Evolutionary conservation across 2,329 filamentous ascomycete species (phyloP), one percentile per base, ranked within the genome.

Genomic region (Scedosporium dehoogii): DNA sequence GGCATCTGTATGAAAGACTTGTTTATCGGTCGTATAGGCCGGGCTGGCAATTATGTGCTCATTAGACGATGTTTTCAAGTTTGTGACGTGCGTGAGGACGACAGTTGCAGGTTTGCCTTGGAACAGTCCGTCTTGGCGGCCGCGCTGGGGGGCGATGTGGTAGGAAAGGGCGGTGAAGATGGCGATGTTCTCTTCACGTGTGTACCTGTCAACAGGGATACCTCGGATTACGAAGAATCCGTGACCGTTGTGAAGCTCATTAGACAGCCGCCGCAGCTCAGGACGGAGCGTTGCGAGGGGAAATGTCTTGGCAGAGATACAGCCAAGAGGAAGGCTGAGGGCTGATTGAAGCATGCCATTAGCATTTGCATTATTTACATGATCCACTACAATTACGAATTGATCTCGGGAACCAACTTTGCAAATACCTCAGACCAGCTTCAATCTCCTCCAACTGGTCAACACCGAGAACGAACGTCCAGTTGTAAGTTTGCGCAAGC

Each of bases 201-300:
- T 76, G 68, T 86, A 78, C 5, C 74, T 73, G 7, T 79, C 75
- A 0, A 85, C 79, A 1, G 77, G 76, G 1, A 88, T 68, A 3
- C 85, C 85, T 2, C 83, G 79, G n/a, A 88, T 69, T 2, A 87
- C 83, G 57, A 82, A 82, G 73, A 88, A 86, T 2, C 85, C 85
- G 59, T 80, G 78, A 2, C 84, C 83, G 41, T 74, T 71, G 68
- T 86, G 83, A 1, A 87, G 69, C 63, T 85, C 82, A 12, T 73
- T 67, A 0, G 63, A 65, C 14, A 84, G 70, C 0, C 71, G 68
- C 10, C 80, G 76, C 12, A 86, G 75, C 21, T 74, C 74, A 1
- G 70, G 60, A 62, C 79, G 78, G 0, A 85, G 72, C 0, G 66
- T 77, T 0, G 81, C 80, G 0, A 86, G 71, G 0, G 81, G 81